Conservation (phyloP, 75 land plant species). For the Picea glauca region DNA sequence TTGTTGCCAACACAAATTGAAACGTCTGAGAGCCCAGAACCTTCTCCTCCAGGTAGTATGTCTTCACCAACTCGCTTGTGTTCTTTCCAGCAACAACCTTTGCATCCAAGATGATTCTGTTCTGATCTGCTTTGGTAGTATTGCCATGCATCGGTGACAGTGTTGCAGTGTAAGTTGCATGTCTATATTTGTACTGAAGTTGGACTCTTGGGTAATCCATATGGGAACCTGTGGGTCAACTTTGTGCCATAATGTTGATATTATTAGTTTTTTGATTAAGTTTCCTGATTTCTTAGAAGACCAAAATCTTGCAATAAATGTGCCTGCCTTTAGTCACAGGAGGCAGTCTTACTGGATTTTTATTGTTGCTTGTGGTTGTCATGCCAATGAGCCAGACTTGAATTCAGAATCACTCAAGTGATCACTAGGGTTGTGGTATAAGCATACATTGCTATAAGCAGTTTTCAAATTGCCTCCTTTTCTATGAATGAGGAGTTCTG, state of each 20-base stretch:
- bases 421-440: not conserved
- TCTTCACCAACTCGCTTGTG: slow-evolving; percentile 8
- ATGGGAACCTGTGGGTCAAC: slow-evolving; percentile 10
- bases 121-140: not conserved
- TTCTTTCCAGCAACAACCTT: slow-evolving; percentile 1
- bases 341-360: slow-evolving; percentile 7
- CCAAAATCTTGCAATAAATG: slow-evolving; percentile 8
- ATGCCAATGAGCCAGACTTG: slow-evolving; percentile 4
- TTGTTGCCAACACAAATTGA: slow-evolving; percentile 56
- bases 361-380: not conserved
- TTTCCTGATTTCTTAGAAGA: slow-evolving; percentile 9
- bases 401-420: not conserved
- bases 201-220: slow-evolving; percentile 13
- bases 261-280: slow-evolving; percentile 2
- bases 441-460: slow-evolving; percentile 3
- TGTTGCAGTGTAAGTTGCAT: not conserved
- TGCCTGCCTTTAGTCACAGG: slow-evolving; percentile 6
- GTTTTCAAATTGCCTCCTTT: not conserved
- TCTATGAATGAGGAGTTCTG: slow-evolving; percentile 9
- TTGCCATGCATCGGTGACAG: not conserved
- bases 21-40: slow-evolving; percentile 54
- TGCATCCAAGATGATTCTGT: not conserved
- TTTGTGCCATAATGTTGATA: slow-evolving; percentile 10
- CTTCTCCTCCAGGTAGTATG: slow-evolving; percentile 34
- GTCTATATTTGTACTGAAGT: slow-evolving; percentile 8